Conservation (phyloP, 106 monocot genomes). For the Ottelia alismoides region DNA sequence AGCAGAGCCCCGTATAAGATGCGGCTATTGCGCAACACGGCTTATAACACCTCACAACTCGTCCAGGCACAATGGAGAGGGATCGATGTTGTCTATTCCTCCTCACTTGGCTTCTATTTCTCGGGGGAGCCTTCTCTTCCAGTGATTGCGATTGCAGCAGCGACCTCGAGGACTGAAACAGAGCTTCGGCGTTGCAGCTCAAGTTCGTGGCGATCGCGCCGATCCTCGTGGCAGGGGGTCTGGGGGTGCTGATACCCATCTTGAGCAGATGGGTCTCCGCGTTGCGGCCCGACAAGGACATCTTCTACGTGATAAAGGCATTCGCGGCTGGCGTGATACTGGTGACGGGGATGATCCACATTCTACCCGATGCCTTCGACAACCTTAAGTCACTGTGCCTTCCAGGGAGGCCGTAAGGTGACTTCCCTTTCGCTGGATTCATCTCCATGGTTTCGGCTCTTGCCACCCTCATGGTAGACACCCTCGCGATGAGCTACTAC, state of each 20-base stretch:
- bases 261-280: slow-evolving; percentile 7
- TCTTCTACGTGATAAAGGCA: slow-evolving; percentile 16
- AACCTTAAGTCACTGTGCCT: slow-evolving; percentile 27
- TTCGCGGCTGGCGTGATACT: slow-evolving; percentile 23
- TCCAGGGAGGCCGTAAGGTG: slow-evolving; percentile 11
- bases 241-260: slow-evolving; percentile 13
- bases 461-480: slow-evolving; percentile 33
- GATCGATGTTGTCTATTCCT: too few species aligned
- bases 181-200: too few species aligned
- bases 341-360: slow-evolving; percentile 14
- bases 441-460: slow-evolving; percentile 32
- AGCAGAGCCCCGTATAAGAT: too few species aligned
- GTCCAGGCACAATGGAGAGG: too few species aligned
- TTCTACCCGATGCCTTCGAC: slow-evolving; percentile 14
- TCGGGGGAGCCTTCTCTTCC: too few species aligned
- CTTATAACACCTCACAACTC: too few species aligned
- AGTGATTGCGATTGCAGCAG: too few species aligned
- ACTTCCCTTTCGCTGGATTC: slow-evolving; percentile 44
- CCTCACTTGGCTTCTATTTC: too few species aligned
- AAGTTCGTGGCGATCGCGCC: slow-evolving; percentile 5
- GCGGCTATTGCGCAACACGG: too few species aligned
- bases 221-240: slow-evolving; percentile 13
- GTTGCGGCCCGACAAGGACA: slow-evolving; percentile 4
- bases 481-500: slow-evolving; percentile 31
- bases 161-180: too few species aligned